Conservation (phyloP, 441 rosid genomes). For the Jatropha podagrica region DNA sequence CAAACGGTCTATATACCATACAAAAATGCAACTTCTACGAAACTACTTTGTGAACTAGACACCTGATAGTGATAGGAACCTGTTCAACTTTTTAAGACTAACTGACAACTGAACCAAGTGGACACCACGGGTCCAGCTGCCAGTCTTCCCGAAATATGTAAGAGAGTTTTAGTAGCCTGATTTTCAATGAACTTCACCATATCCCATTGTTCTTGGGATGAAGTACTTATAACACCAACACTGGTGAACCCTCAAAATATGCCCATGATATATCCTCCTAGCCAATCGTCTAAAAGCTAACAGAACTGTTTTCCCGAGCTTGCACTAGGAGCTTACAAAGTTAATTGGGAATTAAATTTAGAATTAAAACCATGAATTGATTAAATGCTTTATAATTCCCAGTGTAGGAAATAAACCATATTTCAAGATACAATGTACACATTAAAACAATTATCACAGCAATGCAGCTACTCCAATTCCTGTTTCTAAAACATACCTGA, state of each 20-base stretch:
- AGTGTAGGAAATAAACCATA: too few relatives aligned
- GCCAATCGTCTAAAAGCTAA: conserved; percentile 4
- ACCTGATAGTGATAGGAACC: conserved; percentile 11
- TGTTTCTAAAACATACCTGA: conserved; percentile 41
- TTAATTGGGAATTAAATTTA: not conserved
- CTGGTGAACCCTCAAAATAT: not conserved
- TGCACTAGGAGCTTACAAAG: not conserved
- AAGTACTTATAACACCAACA: not conserved
- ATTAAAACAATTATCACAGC: too few relatives aligned
- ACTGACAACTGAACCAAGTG: not conserved
- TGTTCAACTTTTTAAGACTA: not conserved
- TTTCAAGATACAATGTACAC: too few relatives aligned
- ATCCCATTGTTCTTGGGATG: not conserved
- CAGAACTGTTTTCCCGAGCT: not conserved
- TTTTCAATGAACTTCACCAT: not conserved
- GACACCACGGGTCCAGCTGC: not conserved
- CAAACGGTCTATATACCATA: not conserved
- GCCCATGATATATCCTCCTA: not conserved
- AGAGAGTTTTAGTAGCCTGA: not conserved
- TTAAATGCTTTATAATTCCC: too few relatives aligned
- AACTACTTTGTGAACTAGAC: conserved; percentile 17
- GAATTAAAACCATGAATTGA: conserved; percentile 1
- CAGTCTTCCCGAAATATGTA: not conserved
- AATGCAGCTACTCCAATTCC: not conserved
- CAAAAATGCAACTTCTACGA: conserved; percentile 28